phyloP scores from a whole-genome alignment of 2,329 filamentous ascomycete species.

The Fusarium sp. region DNA sequence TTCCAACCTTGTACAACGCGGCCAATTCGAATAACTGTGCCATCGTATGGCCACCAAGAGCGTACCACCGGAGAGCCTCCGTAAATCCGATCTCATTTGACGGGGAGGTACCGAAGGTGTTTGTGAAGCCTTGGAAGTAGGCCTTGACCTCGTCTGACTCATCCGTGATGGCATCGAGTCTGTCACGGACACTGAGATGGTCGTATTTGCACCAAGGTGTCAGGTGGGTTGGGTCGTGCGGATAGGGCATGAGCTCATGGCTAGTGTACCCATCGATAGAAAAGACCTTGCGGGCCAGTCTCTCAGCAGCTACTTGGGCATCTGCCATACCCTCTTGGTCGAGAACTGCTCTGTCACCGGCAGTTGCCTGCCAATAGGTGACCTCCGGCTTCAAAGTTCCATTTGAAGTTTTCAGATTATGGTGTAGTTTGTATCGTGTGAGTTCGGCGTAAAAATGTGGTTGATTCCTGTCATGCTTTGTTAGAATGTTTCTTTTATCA shows the following conservation, averaged over 20 bases:
- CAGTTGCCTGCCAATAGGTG: no score
- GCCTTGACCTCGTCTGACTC: not conserved
- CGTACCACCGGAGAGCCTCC: not conserved
- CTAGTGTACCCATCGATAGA: not conserved
- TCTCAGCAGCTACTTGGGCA: no score
- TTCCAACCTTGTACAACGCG: conserved; percentile 28
- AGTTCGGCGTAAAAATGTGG: not conserved
- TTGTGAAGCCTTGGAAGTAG: not conserved
- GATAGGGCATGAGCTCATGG: not conserved
- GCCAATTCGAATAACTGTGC: not conserved
- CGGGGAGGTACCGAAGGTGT: not conserved
- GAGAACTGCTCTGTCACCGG: no score
- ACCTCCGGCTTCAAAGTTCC: not conserved
- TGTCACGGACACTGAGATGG: not conserved
- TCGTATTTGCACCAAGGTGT: not conserved
- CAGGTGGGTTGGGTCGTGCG: not conserved
- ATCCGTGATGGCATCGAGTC: no score
- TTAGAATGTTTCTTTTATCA: no score
- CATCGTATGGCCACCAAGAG: conserved; percentile 41
- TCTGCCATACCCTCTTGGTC: no score
- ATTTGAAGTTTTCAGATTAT: not conserved
- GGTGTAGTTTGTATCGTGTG: not conserved
- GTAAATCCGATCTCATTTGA: not conserved
- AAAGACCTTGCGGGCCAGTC: not conserved
- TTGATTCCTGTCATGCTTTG: conserved; percentile 25